Conservation (phyloP, 192 early-diverging fungal species). For the Piromyces finnis region DNA sequence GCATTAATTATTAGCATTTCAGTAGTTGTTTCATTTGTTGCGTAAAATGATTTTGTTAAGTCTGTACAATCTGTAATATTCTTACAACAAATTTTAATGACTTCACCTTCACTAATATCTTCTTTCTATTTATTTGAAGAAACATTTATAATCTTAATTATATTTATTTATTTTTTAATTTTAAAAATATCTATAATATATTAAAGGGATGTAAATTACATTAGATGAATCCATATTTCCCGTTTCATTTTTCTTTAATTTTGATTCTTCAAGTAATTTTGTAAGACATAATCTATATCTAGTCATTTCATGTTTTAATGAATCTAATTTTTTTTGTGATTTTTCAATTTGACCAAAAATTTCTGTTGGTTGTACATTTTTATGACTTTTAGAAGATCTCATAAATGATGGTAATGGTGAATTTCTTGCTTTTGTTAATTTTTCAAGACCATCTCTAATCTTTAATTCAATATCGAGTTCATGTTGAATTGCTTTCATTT, state of each 20-base stretch:
- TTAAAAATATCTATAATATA: too few species aligned
- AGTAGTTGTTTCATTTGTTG: background rate
- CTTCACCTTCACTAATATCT: background rate
- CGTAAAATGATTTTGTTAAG: background rate
- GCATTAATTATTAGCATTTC: background rate
- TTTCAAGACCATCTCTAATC: slow-evolving; percentile 28
- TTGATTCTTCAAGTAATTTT: background rate
- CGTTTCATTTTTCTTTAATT: background rate
- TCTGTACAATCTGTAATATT: background rate
- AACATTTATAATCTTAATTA: too few species aligned
- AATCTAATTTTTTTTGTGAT: slow-evolving; percentile 1
- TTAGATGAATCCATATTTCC: too few species aligned
- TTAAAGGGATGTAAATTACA: too few species aligned
- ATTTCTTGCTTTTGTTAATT: slow-evolving; percentile 14
- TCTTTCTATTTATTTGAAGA: background rate
- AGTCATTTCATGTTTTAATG: slow-evolving; percentile 1
- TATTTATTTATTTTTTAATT: too few species aligned
- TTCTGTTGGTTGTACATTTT: background rate
- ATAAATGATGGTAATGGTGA: background rate
- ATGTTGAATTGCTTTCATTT: slow-evolving; percentile 23
- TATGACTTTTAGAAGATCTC: background rate
- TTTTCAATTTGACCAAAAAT: background rate
- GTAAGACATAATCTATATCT: slow-evolving; percentile 2
- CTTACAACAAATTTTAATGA: background rate
- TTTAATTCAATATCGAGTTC: slow-evolving; percentile 37